phyloP scores from a whole-genome alignment of 2,329 filamentous ascomycete genomes.

The Ampelomyces quisqualis region DNA sequence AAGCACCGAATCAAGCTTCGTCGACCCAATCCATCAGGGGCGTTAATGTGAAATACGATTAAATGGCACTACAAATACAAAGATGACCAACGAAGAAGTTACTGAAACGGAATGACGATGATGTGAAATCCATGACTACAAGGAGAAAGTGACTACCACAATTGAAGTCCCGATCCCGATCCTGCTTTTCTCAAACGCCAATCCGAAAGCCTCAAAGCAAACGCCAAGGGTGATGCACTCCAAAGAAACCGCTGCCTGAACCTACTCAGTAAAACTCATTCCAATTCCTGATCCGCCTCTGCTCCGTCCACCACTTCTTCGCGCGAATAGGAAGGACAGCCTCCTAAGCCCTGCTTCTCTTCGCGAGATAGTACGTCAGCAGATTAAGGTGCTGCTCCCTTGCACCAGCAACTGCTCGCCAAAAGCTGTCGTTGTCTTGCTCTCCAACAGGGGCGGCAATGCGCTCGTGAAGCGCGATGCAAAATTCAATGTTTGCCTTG shows the following conservation, averaged over 20 bases:
- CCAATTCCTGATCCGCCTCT: background rate
- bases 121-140: background rate
- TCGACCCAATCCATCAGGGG: no score
- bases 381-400: constrained; percentile 73
- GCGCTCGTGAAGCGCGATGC: constrained; percentile 65
- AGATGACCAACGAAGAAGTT: no score
- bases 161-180: background rate
- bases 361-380: constrained; percentile 77
- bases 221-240: background rate
- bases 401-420: constrained; percentile 63
- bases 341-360: constrained; percentile 31
- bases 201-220: background rate
- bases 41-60: background rate
- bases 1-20: no score
- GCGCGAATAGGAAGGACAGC: constrained; percentile 10
- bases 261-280: background rate
- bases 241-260: background rate
- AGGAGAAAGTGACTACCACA: background rate
- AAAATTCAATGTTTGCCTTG: constrained; percentile 79
- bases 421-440: constrained; percentile 56
- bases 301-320: constrained; percentile 2
- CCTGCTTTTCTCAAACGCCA: constrained; percentile 1
- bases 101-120: background rate
- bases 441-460: constrained; percentile 33
- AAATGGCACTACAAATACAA: constrained; percentile 1